phyloP scores from a whole-genome alignment of 805 yeast genomes.

The Ogataea corticis region DNA sequence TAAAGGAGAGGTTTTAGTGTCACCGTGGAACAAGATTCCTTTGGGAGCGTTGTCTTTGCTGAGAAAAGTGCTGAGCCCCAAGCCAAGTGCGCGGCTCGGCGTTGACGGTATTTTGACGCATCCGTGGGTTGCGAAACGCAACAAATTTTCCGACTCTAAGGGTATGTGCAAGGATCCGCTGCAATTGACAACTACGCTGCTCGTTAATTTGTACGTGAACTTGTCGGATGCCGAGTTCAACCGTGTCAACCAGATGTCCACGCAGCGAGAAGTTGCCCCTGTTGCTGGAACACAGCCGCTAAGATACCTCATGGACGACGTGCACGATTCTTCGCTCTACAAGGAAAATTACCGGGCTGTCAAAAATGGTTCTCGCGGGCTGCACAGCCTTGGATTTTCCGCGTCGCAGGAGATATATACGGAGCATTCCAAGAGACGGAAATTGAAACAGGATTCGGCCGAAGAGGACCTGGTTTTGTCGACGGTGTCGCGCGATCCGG shows the following conservation, averaged over 20 bases:
- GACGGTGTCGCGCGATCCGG: conserved; percentile 50
- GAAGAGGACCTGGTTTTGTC: conserved; percentile 38
- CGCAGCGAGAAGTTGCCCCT: conserved; percentile 15
- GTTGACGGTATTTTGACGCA: conserved; percentile 46
- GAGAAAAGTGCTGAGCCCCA: conserved; percentile 51
- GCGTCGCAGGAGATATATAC: conserved; percentile 45
- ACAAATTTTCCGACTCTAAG: conserved; percentile 42
- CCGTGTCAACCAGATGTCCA: conserved; percentile 30
- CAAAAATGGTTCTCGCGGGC: background rate
- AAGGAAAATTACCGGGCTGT: conserved; percentile 28
- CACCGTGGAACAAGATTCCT: conserved; percentile 59
- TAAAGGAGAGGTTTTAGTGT: conserved; percentile 46
- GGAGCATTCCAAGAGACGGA: conserved; percentile 37
- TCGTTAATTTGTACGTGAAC: conserved; percentile 53
- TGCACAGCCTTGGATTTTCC: conserved; percentile 22
- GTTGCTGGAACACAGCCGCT: conserved; percentile 47
- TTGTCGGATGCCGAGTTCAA: conserved; percentile 49
- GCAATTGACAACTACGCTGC: conserved; percentile 48
- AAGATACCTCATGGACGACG: conserved; percentile 42
- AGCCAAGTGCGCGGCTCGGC: conserved; percentile 45
- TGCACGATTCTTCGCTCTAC: conserved; percentile 24
- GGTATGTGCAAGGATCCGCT: conserved; percentile 58
- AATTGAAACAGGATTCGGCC: conserved; percentile 27
- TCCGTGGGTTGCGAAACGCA: conserved; percentile 53
- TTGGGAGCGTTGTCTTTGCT: conserved; percentile 50